Evolutionary conservation across 345 rosid species (phyloP).

Genomic region (Gossypium australe): DNA sequence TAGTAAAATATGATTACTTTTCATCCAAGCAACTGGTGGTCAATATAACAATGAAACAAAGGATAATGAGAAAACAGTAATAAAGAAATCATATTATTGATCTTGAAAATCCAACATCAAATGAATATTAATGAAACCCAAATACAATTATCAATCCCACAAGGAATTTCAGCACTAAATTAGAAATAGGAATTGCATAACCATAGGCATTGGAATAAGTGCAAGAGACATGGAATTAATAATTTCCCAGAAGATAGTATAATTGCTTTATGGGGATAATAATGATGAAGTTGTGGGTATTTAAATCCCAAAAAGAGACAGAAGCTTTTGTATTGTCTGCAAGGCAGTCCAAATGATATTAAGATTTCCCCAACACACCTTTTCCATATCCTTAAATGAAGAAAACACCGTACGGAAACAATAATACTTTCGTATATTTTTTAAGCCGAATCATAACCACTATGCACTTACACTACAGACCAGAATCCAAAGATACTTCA

Average conservation of each 20-base stretch:
- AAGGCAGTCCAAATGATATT: neutral
- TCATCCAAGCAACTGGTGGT: no score
- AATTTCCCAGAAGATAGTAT: neutral
- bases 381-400: constrained; percentile 3
- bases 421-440: neutral
- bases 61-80: no score
- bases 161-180: neutral
- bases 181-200: neutral
- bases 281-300: neutral
- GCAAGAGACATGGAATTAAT: neutral
- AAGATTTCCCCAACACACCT: constrained; percentile 1
- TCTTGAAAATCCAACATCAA: no score
- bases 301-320: neutral
- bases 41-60: no score
- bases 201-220: neutral
- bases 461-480: neutral
- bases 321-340: neutral
- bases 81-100: no score
- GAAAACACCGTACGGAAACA: neutral
- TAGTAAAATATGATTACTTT: no score
- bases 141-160: no score
- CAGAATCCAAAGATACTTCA: neutral
- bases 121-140: no score
- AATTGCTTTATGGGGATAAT: neutral
- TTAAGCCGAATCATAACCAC: neutral